These are phyloP conservation scores for Suaeda aralocaspica DNA, from an alignment of 148 eudicot genomes.

Conservation along the genomic window DNA sequence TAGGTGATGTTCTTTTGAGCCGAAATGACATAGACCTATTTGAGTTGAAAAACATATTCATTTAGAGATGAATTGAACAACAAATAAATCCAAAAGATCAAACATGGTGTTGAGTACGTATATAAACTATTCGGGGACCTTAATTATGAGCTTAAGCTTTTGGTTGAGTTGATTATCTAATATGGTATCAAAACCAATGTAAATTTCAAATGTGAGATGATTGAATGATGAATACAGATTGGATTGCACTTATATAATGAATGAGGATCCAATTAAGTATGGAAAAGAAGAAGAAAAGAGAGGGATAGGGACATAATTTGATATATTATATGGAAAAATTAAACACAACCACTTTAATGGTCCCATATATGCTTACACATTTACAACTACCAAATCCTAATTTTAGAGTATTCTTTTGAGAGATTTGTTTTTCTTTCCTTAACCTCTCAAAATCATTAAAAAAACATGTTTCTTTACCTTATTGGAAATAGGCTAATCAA, in stretches of 20 bases:
- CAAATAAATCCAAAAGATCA: too few relatives aligned
- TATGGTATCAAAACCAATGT: too few relatives aligned
- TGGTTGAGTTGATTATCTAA: too few relatives aligned
- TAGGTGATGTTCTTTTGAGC: too few relatives aligned
- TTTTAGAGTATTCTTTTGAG: slow-evolving; percentile 13
- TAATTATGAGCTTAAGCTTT: too few relatives aligned
- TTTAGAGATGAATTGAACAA: too few relatives aligned
- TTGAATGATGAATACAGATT: slow-evolving; percentile 13
- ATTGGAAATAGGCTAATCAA: slow-evolving; percentile 25
- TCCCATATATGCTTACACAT: slow-evolving; percentile 25
- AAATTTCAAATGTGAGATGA: slow-evolving; percentile 6
- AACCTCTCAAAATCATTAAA: slow-evolving; percentile 4
- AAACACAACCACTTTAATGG: slow-evolving; percentile 21
- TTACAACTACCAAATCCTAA: slow-evolving; percentile 25
- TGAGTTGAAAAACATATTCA: too few relatives aligned
- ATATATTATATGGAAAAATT: slow-evolving; percentile 17
- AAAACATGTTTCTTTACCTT: slow-evolving; percentile 6
- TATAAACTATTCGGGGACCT: too few relatives aligned
- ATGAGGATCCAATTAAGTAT: background rate
- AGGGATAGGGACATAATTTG: background rate
- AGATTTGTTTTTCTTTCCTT: slow-evolving; percentile 7
- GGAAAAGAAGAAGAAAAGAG: background rate
- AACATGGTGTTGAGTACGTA: too few relatives aligned
- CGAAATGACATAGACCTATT: too few relatives aligned
- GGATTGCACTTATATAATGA: background rate